Evolutionary conservation across 495 filamentous ascomycete species (phyloP).

Genomic region (Thermothielavioides terrestris): DNA sequence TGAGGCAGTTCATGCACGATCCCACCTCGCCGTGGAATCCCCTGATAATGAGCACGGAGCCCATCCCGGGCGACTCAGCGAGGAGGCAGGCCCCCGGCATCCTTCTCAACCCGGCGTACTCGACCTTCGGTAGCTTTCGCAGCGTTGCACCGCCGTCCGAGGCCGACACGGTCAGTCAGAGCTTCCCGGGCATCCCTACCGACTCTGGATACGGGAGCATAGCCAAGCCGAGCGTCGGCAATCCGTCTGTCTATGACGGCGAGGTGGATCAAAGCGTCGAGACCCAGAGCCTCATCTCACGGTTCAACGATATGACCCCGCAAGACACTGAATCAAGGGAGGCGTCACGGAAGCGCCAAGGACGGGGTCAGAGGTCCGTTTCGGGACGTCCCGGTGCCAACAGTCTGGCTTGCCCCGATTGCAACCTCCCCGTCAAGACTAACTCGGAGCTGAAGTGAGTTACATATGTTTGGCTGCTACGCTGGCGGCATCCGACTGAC

Average conservation of each 20-base stretch:
- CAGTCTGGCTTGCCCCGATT: slow-evolving; percentile 24
- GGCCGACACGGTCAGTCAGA: slow-evolving; percentile 43
- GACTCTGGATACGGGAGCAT: slow-evolving; percentile 60
- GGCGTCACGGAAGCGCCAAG: background rate
- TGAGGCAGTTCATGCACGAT: slow-evolving; percentile 6
- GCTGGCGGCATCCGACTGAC: background rate
- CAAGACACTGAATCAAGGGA: background rate
- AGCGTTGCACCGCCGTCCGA: slow-evolving; percentile 41
- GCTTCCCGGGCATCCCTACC: slow-evolving; percentile 32
- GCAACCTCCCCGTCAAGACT: slow-evolving; percentile 34
- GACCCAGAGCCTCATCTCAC: slow-evolving; percentile 30
- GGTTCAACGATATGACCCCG: slow-evolving; percentile 16
- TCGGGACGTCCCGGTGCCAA: slow-evolving; percentile 13
- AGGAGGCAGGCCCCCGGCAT: background rate
- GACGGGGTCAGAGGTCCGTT: background rate
- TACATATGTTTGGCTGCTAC: too few species aligned
- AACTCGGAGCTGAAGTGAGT: slow-evolving; percentile 43
- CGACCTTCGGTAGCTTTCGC: slow-evolving; percentile 11
- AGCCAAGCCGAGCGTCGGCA: slow-evolving; percentile 31
- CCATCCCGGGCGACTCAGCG: background rate
- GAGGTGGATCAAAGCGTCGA: slow-evolving; percentile 29
- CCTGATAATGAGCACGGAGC: background rate
- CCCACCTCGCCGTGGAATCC: background rate
- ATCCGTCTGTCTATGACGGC: slow-evolving; percentile 41
- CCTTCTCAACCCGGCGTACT: background rate